phyloP scores from a whole-genome alignment of 1,284 basidiomycete species.

The Fomitiporia mediterranea region DNA sequence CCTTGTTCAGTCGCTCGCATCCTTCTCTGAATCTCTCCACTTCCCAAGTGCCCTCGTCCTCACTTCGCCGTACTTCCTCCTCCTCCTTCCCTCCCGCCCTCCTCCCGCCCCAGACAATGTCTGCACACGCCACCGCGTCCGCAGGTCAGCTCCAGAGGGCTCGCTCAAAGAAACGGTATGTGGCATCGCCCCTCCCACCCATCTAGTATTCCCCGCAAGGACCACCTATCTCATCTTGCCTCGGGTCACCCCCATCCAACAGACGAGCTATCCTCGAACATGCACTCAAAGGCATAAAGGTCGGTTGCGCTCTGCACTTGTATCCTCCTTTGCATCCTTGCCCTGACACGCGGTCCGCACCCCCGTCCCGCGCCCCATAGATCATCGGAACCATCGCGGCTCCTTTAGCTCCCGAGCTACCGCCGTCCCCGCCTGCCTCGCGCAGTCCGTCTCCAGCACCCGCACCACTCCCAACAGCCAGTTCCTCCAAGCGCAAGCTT shows the following conservation, averaged over 20 bases:
- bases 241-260: slow-evolving; percentile 26
- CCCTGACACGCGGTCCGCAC: slow-evolving; percentile 1
- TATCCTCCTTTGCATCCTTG: neutral
- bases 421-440: slow-evolving; percentile 63
- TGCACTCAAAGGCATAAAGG: slow-evolving; percentile 58
- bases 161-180: slow-evolving; percentile 37
- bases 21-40: neutral
- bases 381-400: slow-evolving; percentile 52
- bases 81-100: slow-evolving; percentile 30
- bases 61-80: slow-evolving; percentile 29
- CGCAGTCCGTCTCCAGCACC: slow-evolving; percentile 55
- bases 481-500: slow-evolving; percentile 53
- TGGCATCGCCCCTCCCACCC: slow-evolving; percentile 20
- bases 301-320: slow-evolving; percentile 28
- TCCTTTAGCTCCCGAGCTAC: slow-evolving; percentile 57
- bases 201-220: neutral
- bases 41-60: slow-evolving; percentile 25
- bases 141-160: slow-evolving; percentile 25
- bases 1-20: neutral
- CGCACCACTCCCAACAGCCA: slow-evolving; percentile 21
- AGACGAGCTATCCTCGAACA: slow-evolving; percentile 58
- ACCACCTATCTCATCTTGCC: neutral
- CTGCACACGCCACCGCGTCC: slow-evolving; percentile 24
- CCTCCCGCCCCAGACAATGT: slow-evolving; percentile 25
- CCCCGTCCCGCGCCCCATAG: slow-evolving; percentile 32